These are phyloP conservation scores for Dianthus caryophyllus DNA, from an alignment of 148 eudicot genomes.

Conservation along the genomic window DNA sequence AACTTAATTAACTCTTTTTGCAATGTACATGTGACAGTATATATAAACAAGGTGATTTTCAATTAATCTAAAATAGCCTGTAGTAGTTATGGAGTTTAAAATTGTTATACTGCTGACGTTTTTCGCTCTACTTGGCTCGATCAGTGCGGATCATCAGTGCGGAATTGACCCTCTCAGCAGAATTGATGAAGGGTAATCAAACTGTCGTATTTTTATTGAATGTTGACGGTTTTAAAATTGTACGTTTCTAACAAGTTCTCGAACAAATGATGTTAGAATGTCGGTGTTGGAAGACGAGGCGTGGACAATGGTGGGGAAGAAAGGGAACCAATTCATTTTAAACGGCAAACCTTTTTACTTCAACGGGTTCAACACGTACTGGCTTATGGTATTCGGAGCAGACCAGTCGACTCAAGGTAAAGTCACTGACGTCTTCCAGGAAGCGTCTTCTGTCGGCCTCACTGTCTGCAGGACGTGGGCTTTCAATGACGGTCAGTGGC, in stretches of 20 bases:
- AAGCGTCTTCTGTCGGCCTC: conserved; percentile 77
- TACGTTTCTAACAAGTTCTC: not conserved
- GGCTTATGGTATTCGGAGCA: conserved; percentile 88
- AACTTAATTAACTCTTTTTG: too few species aligned
- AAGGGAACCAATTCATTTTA: conserved; percentile 62
- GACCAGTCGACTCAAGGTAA: conserved; percentile 73
- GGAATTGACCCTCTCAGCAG: conserved; percentile 4
- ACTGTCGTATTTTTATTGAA: too few species aligned
- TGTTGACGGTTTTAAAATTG: too few species aligned
- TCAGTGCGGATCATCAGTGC: conserved; percentile 15
- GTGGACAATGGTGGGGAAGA: conserved; percentile 71
- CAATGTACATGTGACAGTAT: not conserved
- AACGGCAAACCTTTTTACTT: conserved; percentile 69
- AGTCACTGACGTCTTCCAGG: conserved; percentile 67
- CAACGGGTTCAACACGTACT: conserved; percentile 92
- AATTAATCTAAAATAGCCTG: not conserved
- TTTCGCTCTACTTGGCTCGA: not conserved
- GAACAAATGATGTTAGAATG: conserved; percentile 14
- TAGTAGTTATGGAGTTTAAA: conserved; percentile 5
- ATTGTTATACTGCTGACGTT: conserved; percentile 14
- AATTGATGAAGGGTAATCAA: conserved; percentile 16
- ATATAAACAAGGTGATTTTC: not conserved
- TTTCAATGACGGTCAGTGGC: conserved; percentile 84
- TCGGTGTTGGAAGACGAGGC: conserved; percentile 38
- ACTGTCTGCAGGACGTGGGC: conserved; percentile 92